Conservation (phyloP, 257 asterid species). For the Nicotiana attenuata region DNA sequence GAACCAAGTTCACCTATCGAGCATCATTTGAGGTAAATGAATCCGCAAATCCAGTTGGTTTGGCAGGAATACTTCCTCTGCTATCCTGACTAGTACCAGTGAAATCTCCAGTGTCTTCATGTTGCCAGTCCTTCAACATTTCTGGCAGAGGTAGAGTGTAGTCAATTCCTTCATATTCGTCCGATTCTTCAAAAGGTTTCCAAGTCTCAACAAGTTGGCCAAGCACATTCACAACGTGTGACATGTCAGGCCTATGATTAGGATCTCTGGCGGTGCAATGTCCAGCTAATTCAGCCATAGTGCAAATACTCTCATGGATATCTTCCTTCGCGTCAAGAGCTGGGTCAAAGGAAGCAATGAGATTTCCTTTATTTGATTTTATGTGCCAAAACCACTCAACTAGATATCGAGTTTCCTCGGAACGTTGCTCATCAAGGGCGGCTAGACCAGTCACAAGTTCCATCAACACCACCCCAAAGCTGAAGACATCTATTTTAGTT, state of each 20-base stretch:
- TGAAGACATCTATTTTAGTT: slow-evolving; percentile 74
- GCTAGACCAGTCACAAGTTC: slow-evolving; percentile 64
- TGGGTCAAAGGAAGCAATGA: slow-evolving; percentile 54
- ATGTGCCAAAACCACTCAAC: slow-evolving; percentile 75
- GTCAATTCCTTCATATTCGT: slow-evolving; percentile 30
- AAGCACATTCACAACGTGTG: slow-evolving; percentile 56
- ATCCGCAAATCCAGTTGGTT: slow-evolving; percentile 56
- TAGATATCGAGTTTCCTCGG: slow-evolving; percentile 64
- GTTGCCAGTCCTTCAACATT: slow-evolving; percentile 68
- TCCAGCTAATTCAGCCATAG: slow-evolving; percentile 55
- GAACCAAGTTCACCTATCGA: slow-evolving; percentile 27
- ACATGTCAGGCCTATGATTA: slow-evolving; percentile 74
- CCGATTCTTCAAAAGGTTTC: slow-evolving; percentile 49
- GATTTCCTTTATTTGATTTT: slow-evolving; percentile 30
- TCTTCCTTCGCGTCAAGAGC: slow-evolving; percentile 46
- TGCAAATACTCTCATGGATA: slow-evolving; percentile 34
- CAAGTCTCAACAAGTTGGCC: slow-evolving; percentile 49
- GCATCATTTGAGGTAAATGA: slow-evolving; percentile 63
- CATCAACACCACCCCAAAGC: slow-evolving; percentile 78
- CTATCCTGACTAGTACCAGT: slow-evolving; percentile 52
- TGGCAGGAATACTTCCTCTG: slow-evolving; percentile 56
- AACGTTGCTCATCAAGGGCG: slow-evolving; percentile 64
- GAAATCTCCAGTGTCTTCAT: slow-evolving; percentile 31
- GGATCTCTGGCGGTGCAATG: slow-evolving; percentile 80
- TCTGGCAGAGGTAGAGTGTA: slow-evolving; percentile 43